Base-by-base conservation (phyloP, 2,329 filamentous ascomycete genomes). In the Neonectria sp. region DNA sequence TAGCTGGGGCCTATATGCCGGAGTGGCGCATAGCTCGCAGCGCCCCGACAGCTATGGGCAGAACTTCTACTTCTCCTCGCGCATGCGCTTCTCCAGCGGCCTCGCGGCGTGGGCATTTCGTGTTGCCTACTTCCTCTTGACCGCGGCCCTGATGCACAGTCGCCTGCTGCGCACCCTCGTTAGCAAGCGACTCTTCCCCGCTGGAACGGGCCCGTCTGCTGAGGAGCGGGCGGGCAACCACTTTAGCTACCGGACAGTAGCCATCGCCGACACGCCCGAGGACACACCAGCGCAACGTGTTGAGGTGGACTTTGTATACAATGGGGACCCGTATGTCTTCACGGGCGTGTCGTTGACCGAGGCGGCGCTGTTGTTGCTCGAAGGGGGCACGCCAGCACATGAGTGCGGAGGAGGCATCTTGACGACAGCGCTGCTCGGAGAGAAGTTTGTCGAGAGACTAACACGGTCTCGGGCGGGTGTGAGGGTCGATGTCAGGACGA, bases 291-390 rank as follows among this genome's bases (percentile, higher is more conserved):
- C 8, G 52, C 55, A 15, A 6, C 48, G 52, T 33, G 60, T 69
- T 3, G 65, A 70, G 43, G 64, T 72, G 40, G 61, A 43, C 37
- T 71, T 73, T 40, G 48, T 51, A 15, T 73, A 71, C 17, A 43
- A 63, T 6, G 68, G 71, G 11, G 69, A 69, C 55, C 55, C 72
- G 9, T 73, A 73, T 21, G 65, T 65, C 45, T 71, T 72, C 17
- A 74, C 72, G 9, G 65, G 63, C n/a, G 60, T 72, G 33, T 60
- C 63, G 17, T 46, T 74, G n/a, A 67, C 69, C 4, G 65, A 74
- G 29, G 71, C 69, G 5, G 72, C 69, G 4, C 55, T 72, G 51
- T 21, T 69, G n/a, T 55, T 74, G 24, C 61, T 74, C 12, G 57
- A 71, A 33, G 70, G 45, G 3, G 49, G 56, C 4, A 66, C 62